phyloP scores from a whole-genome alignment of 805 yeast genomes.

The Candida sithepensis region DNA sequence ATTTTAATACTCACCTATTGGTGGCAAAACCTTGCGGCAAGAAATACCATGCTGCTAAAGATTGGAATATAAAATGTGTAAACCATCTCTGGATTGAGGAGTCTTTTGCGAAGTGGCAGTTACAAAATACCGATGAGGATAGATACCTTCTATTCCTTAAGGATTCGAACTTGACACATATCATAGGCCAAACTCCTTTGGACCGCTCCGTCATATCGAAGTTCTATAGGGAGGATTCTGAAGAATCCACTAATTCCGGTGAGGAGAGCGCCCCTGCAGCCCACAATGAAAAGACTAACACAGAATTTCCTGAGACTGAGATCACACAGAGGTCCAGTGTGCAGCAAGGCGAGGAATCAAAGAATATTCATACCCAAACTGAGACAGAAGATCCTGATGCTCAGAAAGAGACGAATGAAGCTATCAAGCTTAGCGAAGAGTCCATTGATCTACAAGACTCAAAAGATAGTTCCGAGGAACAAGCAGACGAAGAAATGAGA shows the following conservation, averaged over 20 bases:
- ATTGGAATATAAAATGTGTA: conserved; percentile 64
- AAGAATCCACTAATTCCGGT: not conserved
- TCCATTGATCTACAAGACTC: not conserved
- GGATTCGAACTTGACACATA: conserved; percentile 37
- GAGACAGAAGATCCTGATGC: too few species aligned
- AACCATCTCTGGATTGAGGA: conserved; percentile 91
- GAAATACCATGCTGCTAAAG: conserved; percentile 69
- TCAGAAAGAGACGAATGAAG: too few species aligned
- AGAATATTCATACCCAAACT: too few species aligned
- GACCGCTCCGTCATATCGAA: conserved; percentile 37
- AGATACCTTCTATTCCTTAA: conserved; percentile 45
- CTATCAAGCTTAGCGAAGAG: too few species aligned
- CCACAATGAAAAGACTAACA: not conserved
- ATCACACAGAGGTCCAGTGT: too few species aligned
- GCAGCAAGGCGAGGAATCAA: too few species aligned
- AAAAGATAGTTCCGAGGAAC: not conserved
- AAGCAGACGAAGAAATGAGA: not conserved
- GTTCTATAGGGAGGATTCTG: conserved; percentile 30
- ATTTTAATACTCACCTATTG: conserved; percentile 67
- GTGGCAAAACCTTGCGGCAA: conserved; percentile 66
- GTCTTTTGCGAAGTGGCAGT: conserved; percentile 59
- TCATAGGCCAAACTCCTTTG: conserved; percentile 48
- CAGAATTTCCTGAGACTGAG: not conserved
- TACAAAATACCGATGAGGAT: conserved; percentile 41
- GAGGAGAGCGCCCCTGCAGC: not conserved